Conservation (phyloP, 2,329 filamentous ascomycete genomes). For the Ophiostoma ulmi region DNA sequence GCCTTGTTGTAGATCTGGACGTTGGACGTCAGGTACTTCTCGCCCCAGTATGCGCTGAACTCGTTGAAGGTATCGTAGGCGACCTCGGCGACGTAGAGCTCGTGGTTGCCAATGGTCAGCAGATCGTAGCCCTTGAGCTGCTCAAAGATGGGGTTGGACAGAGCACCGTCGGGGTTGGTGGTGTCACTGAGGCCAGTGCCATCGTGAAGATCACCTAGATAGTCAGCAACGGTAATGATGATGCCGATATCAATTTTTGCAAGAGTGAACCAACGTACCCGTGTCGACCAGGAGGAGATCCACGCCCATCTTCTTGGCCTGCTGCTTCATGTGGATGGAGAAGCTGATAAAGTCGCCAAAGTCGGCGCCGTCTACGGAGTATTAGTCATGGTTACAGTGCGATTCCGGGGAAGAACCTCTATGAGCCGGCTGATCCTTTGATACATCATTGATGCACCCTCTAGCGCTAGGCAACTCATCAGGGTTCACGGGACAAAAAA, state of each 20-base stretch:
- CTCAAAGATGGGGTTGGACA: slow-evolving; percentile 46
- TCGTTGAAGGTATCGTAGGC: slow-evolving; percentile 57
- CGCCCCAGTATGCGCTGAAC: slow-evolving; percentile 52
- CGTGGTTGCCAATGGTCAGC: slow-evolving; percentile 52
- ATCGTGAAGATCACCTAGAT: slow-evolving; percentile 55
- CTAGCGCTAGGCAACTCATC: neutral
- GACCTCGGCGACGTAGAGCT: slow-evolving; percentile 58
- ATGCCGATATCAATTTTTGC: neutral
- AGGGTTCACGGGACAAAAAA: neutral
- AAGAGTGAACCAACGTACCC: slow-evolving; percentile 35
- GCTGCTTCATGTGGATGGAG: slow-evolving; percentile 54
- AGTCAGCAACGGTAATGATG: neutral
- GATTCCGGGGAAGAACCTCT: neutral
- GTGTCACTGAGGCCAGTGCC: slow-evolving; percentile 59
- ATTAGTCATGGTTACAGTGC: neutral
- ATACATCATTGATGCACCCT: neutral
- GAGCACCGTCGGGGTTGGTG: slow-evolving; percentile 51
- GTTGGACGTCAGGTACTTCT: slow-evolving; percentile 44
- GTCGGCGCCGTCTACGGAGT: slow-evolving; percentile 48
- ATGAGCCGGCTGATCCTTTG: neutral
- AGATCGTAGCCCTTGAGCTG: slow-evolving; percentile 41
- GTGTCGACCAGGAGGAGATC: slow-evolving; percentile 59
- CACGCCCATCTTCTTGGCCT: slow-evolving; percentile 51
- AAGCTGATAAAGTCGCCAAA: slow-evolving; percentile 63
- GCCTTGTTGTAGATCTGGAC: slow-evolving; percentile 40